Percentiles rank a stretch among this genome's conserved stretches.
Conservation (phyloP, 148 eudicot genomes). For the Chenopodium berlandieri region DNA sequence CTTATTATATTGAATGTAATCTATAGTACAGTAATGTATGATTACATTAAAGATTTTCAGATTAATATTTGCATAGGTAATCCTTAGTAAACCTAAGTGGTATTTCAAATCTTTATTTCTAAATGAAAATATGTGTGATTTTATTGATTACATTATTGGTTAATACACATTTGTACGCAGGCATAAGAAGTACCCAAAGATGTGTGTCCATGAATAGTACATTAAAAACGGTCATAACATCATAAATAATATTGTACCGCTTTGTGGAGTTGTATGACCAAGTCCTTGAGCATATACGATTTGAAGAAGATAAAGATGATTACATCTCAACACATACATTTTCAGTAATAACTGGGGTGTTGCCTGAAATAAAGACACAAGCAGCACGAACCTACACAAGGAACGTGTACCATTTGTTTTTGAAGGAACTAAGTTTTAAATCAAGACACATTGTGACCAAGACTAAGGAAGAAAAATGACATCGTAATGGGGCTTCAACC, state of each 20-base stretch:
- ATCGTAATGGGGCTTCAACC: not conserved
- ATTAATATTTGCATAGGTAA: too few species aligned
- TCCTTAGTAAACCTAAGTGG: too few species aligned
- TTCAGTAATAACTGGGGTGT: not conserved
- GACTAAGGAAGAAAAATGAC: not conserved
- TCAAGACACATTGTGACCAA: not conserved
- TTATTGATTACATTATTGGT: not conserved
- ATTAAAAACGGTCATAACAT: not conserved
- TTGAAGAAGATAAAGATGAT: not conserved
- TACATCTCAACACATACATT: not conserved
- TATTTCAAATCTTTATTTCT: too few species aligned
- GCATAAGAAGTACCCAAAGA: not conserved
- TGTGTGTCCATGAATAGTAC: conserved; percentile 4
- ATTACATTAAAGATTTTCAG: too few species aligned
- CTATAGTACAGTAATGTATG: too few species aligned
- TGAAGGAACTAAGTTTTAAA: not conserved
- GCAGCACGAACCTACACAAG: not conserved
- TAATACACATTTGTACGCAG: too few species aligned
- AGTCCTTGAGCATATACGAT: not conserved
- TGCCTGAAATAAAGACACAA: not conserved
- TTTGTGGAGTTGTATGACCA: not conserved
- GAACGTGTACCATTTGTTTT: not conserved
- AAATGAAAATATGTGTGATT: too few species aligned
- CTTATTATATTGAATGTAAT: too few species aligned
- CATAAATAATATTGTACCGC: not conserved